These are phyloP conservation scores for Phycomyces blakesleeanus DNA, from an alignment of 192 early-diverging fungal species.

Conservation along the genomic window DNA sequence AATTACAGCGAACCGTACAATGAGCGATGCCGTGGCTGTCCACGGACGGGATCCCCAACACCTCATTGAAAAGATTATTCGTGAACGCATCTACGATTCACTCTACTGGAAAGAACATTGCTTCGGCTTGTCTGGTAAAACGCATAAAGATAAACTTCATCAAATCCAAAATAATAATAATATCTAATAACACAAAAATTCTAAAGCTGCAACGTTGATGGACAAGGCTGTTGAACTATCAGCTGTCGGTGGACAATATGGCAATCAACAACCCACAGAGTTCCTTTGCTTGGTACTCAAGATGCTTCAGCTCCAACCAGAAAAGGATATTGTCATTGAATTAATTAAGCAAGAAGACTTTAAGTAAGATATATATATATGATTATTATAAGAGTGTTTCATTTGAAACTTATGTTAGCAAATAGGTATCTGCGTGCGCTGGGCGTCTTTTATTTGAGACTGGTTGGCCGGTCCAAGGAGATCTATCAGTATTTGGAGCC, in stretches of 20 bases:
- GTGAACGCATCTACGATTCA: slow-evolving; percentile 85
- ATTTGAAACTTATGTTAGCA: slow-evolving; percentile 2
- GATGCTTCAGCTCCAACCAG: slow-evolving; percentile 90
- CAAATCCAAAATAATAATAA: neutral
- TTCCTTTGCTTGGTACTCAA: slow-evolving; percentile 89
- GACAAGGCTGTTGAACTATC: slow-evolving; percentile 79
- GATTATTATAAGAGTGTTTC: neutral
- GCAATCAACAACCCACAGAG: slow-evolving; percentile 82
- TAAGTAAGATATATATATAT: slow-evolving; percentile 48
- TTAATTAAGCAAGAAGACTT: slow-evolving; percentile 80
- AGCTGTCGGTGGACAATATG: slow-evolving; percentile 80
- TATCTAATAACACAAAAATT: neutral
- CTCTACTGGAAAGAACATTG: slow-evolving; percentile 97
- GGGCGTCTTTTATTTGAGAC: slow-evolving; percentile 83
- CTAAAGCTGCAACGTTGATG: slow-evolving; percentile 75
- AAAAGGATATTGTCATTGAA: slow-evolving; percentile 78
- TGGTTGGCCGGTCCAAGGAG: slow-evolving; percentile 73
- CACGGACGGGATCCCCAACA: slow-evolving; percentile 93
- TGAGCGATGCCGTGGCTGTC: slow-evolving; percentile 58
- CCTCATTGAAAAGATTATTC: slow-evolving; percentile 91
- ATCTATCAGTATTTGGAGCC: slow-evolving; percentile 87
- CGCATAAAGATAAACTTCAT: neutral
- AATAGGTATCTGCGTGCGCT: slow-evolving; percentile 79
- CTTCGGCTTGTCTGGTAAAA: slow-evolving; percentile 82
- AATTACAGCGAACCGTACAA: neutral